A percentile compares a stretch with the other conserved stretches of the same genome.
These are phyloP conservation scores for Puccinia hordei DNA, from an alignment of 1,284 basidiomycete species.

Conservation along the genomic window DNA sequence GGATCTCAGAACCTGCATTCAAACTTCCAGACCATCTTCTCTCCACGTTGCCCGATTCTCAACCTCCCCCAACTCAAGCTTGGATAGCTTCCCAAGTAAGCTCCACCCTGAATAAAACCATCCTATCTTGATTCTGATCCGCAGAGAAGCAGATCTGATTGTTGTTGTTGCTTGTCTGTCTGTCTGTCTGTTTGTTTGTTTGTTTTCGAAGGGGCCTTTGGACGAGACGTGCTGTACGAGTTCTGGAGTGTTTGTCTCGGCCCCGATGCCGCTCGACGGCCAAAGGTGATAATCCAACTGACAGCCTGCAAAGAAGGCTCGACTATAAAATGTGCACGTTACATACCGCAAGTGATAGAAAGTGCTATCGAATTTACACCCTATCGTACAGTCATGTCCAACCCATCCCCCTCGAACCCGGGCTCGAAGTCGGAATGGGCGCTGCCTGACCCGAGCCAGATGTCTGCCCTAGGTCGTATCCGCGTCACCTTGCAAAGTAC, in stretches of 20 bases:
- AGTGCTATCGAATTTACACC: constrained; percentile 64
- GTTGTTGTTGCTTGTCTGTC: too few relatives aligned
- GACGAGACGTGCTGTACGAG: constrained; percentile 69
- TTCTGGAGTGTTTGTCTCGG: constrained; percentile 69
- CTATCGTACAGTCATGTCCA: constrained; percentile 58
- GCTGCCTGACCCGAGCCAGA: constrained; percentile 61
- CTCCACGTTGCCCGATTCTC: neutral
- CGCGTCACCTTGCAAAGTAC: constrained; percentile 24
- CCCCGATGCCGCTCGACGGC: constrained; percentile 55
- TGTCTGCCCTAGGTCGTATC: constrained; percentile 64
- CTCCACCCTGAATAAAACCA: neutral
- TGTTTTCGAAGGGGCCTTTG: constrained; percentile 65
- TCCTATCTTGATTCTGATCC: neutral
- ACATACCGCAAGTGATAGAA: constrained; percentile 69
- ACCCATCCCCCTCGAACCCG: neutral
- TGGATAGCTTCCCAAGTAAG: constrained; percentile 74
- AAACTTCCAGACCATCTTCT: constrained; percentile 54
- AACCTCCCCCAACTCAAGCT: constrained; percentile 60
- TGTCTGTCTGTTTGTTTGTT: neutral
- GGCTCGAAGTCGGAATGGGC: constrained; percentile 52
- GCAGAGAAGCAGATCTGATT: neutral
- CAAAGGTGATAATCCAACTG: constrained; percentile 69
- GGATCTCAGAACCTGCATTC: constrained; percentile 72
- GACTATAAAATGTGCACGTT: constrained; percentile 71
- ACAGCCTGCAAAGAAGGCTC: constrained; percentile 70